These are phyloP conservation scores for Echeveria elegans DNA, from an alignment of 164 flowering plant species.

Conservation along the genomic window DNA sequence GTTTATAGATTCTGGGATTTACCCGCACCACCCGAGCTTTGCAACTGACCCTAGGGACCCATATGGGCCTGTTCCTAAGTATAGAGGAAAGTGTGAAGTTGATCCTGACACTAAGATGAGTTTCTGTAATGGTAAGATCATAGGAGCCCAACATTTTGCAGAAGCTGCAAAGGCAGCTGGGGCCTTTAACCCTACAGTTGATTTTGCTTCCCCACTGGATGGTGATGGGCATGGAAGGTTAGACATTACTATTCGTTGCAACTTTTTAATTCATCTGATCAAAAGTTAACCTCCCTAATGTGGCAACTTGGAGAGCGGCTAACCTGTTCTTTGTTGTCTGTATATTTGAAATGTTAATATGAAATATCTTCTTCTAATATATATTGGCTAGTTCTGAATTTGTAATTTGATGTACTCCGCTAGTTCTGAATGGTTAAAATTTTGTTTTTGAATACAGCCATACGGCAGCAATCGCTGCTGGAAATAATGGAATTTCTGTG, in stretches of 20 bases:
- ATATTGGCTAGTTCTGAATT: neutral
- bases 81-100: slow-evolving; percentile 91
- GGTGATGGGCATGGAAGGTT: slow-evolving; percentile 99
- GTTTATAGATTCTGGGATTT: slow-evolving; percentile 93
- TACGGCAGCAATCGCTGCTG: slow-evolving; percentile 98
- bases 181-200: slow-evolving; percentile 66
- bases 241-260: slow-evolving; percentile 11
- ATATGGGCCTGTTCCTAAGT: slow-evolving; percentile 70
- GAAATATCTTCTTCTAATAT: neutral
- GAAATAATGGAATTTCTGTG: slow-evolving; percentile 93
- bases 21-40: slow-evolving; percentile 89
- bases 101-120: slow-evolving; percentile 57
- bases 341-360: neutral
- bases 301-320: neutral
- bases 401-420: neutral
- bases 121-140: slow-evolving; percentile 89
- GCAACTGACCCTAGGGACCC: slow-evolving; percentile 52
- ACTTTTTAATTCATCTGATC: neutral
- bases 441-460: slow-evolving; percentile 41
- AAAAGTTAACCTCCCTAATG: neutral
- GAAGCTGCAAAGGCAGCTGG: slow-evolving; percentile 91
- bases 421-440: neutral
- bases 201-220: slow-evolving; percentile 93
- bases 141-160: slow-evolving; percentile 98
- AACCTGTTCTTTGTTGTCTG: neutral